These are phyloP conservation scores for Nicotiana obtusifolia DNA, from an alignment of 257 asterid species.

Conservation along the genomic window DNA sequence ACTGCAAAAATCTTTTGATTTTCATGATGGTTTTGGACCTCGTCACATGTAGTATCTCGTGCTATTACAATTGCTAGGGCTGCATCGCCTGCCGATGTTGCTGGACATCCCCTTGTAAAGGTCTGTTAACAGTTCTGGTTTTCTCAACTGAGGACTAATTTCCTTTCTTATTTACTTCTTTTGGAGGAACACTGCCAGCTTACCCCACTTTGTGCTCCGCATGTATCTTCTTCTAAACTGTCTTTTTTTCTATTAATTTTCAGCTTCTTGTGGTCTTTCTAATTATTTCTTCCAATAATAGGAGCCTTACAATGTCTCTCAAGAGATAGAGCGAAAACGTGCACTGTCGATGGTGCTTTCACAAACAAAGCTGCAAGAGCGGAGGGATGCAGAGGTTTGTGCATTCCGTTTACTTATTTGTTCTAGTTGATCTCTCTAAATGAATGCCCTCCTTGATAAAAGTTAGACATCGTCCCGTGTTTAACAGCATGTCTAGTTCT, in stretches of 20 bases:
- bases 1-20: constrained; percentile 13
- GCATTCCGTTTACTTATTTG: not conserved
- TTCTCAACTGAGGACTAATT: not conserved
- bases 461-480: not conserved
- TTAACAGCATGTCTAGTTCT: not conserved
- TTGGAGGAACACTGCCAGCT: not conserved
- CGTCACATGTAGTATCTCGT: constrained; percentile 45
- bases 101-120: constrained; percentile 75
- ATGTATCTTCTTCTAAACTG: not conserved
- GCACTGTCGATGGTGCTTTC: constrained; percentile 83
- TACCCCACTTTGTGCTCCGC: not conserved
- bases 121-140: constrained; percentile 22
- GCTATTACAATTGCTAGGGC: constrained; percentile 72
- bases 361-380: constrained; percentile 92
- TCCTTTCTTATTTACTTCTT: not conserved
- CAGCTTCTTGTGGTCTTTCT: constrained; percentile 15
- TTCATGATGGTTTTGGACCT: constrained; percentile 4
- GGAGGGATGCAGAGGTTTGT: constrained; percentile 78
- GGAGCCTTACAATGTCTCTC: constrained; percentile 74
- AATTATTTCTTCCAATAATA: constrained; percentile 22
- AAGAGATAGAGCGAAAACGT: constrained; percentile 84
- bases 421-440: not conserved
- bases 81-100: constrained; percentile 56
- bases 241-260: constrained; percentile 8
- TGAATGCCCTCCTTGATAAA: not conserved